Conservation (phyloP, 129 eudicot species). For the Saussurea involucrata region DNA sequence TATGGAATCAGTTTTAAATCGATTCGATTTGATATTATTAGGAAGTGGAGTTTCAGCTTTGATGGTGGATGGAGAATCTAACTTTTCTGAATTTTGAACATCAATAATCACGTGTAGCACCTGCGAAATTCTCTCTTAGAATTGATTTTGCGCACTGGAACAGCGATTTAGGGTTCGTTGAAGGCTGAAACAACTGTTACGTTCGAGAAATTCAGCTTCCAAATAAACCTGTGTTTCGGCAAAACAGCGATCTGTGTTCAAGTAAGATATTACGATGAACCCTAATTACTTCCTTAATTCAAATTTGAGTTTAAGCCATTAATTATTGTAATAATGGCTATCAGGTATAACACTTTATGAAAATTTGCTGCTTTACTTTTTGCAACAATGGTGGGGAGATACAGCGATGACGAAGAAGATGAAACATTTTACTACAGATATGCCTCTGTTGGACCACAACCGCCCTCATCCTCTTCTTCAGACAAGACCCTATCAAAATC, state of each 20-base stretch:
- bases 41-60: neutral
- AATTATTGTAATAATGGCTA: neutral
- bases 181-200: neutral
- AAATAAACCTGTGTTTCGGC: neutral
- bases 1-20: neutral
- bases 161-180: neutral
- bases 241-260: neutral
- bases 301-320: neutral
- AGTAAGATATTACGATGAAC: neutral
- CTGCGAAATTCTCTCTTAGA: neutral
- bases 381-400: conserved; percentile 37
- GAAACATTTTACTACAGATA: conserved; percentile 72
- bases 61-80: neutral
- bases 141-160: neutral
- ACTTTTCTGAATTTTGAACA: neutral
- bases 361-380: neutral
- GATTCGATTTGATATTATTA: neutral
- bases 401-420: conserved; percentile 72
- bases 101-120: neutral
- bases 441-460: conserved; percentile 46
- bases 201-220: neutral
- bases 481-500: conserved; percentile 33
- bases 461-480: conserved; percentile 27
- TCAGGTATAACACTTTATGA: neutral
- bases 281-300: neutral